These are phyloP conservation scores for Dactylellina haptotyla DNA, from an alignment of 2,329 filamentous ascomycete genomes.

Conservation along the genomic window DNA sequence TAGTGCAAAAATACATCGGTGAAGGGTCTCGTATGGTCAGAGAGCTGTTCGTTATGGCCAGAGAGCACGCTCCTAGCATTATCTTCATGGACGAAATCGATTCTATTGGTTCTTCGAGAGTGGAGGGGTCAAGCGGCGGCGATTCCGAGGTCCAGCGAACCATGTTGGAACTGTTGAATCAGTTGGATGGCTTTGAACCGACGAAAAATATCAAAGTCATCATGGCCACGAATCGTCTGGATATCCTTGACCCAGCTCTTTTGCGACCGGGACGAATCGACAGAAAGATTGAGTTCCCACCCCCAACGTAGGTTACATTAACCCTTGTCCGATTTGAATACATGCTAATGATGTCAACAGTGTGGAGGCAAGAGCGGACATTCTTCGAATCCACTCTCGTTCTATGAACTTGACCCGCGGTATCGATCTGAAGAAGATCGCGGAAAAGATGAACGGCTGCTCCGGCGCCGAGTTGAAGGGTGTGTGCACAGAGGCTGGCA, in stretches of 20 bases:
- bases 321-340: too few relatives aligned
- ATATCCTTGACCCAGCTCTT: conserved; percentile 94
- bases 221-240: conserved; percentile 98
- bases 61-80: conserved; percentile 96
- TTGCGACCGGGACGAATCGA: conserved; percentile 97
- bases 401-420: conserved; percentile 99
- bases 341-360: conserved; percentile 57
- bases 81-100: conserved; percentile 99
- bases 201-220: conserved; percentile 99
- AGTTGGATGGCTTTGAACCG: conserved; percentile 97
- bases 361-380: conserved; percentile 95
- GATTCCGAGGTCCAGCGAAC: conserved; percentile 98
- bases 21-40: conserved; percentile 98
- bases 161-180: conserved; percentile 97
- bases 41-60: conserved; percentile 98
- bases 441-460: conserved; percentile 99
- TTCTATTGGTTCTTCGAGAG: conserved; percentile 95
- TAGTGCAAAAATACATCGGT: conserved; percentile 99
- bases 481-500: conserved; percentile 97
- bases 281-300: conserved; percentile 98
- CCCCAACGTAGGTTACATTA: conserved; percentile 79
- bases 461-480: conserved; percentile 97
- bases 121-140: conserved; percentile 92
- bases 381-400: conserved; percentile 94
- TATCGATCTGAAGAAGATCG: conserved; percentile 97